Base-by-base conservation (phyloP, 2,329 filamentous ascomycete species). In the Domatiomyces globalis region DNA sequence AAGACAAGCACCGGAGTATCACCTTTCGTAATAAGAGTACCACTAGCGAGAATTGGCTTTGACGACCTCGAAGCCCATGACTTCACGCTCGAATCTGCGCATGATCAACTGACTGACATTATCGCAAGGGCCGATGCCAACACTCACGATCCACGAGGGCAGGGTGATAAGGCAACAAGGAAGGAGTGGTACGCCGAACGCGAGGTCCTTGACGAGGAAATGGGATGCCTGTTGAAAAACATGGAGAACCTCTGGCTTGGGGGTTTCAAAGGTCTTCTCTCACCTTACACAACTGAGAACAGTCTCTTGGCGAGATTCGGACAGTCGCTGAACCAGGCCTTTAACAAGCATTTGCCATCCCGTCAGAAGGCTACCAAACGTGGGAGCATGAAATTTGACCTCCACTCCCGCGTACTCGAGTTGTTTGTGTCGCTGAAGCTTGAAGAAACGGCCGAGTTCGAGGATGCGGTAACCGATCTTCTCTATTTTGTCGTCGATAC, bases 401-500 rank as follows among this genome's bases (percentile, higher is more conserved):
- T 87, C 17, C 80, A 85, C 56, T 68, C 75, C 22, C 74, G 80
- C 51, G 84, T 96, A 17, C 69, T 96, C 46, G 88, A 95, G 60
- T 71, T 98, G 0, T 96, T 98, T 60, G 77, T 95, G 53, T 87
- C 87, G 0, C 76, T 98, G 0, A 87, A 87, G 2, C 80, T 87
- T 61, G 75, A 77, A 6, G 77, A 81, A 1, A 18, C 19, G 22
- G 79, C 81, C 52, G 87, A 95, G 56, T 76, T 94, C 19, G 90
- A 96, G 56, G 90, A 96, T 62, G 80, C 84, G 0, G 71, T 98
- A n/a, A 87, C 84, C 59, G 92, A 98, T 64, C 72, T 98, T 25
- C 77, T 98, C 2, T 96, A 95, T 69, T 96, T 96, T 64, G 85
- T 96, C 1, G 83, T 98, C 5, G 92, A 98, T 62, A 89, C 96